Conservation (phyloP, 1,284 basidiomycete species). For the Sporisorium scitamineum region DNA sequence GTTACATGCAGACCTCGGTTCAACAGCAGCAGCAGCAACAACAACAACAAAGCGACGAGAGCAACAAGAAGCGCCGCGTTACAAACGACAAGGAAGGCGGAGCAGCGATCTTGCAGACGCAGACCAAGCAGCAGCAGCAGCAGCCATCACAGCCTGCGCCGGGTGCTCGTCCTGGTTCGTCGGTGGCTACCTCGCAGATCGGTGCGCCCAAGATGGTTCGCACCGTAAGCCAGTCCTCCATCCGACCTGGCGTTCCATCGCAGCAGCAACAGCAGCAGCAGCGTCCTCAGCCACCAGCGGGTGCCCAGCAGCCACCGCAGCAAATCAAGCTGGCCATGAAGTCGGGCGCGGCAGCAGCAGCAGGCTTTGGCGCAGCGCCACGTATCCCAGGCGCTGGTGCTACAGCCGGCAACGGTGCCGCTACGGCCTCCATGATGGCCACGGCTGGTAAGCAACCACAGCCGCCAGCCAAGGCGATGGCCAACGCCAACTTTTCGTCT, state of each 20-base stretch:
- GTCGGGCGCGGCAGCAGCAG: slow-evolving; percentile 27
- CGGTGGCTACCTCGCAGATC: slow-evolving; percentile 35
- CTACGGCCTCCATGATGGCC: slow-evolving; percentile 34
- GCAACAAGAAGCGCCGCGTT: slow-evolving; percentile 52
- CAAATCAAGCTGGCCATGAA: slow-evolving; percentile 50
- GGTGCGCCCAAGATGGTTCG: slow-evolving; percentile 43
- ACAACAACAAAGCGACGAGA: slow-evolving; percentile 19
- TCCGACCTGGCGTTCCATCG: slow-evolving; percentile 22
- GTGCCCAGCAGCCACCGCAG: slow-evolving; percentile 34
- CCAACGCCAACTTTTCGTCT: slow-evolving; percentile 46
- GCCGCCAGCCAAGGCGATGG: slow-evolving; percentile 33
- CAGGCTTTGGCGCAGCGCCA: slow-evolving; percentile 39
- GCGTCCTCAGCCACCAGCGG: slow-evolving; percentile 21
- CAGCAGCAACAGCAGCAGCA: slow-evolving; percentile 32
- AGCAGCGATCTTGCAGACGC: slow-evolving; percentile 10
- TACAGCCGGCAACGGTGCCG: slow-evolving; percentile 28
- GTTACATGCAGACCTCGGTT: slow-evolving; percentile 40
- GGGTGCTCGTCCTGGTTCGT: slow-evolving; percentile 30
- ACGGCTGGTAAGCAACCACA: slow-evolving; percentile 14
- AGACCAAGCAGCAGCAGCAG: slow-evolving; percentile 17
- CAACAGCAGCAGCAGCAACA: slow-evolving; percentile 23
- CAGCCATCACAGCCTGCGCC: slow-evolving; percentile 4
- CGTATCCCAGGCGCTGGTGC: slow-evolving; percentile 36
- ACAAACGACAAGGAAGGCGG: slow-evolving; percentile 40
- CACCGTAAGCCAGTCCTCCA: slow-evolving; percentile 44